Base-by-base conservation (phyloP, 106 monocot species). In the Posidonia australis region DNA sequence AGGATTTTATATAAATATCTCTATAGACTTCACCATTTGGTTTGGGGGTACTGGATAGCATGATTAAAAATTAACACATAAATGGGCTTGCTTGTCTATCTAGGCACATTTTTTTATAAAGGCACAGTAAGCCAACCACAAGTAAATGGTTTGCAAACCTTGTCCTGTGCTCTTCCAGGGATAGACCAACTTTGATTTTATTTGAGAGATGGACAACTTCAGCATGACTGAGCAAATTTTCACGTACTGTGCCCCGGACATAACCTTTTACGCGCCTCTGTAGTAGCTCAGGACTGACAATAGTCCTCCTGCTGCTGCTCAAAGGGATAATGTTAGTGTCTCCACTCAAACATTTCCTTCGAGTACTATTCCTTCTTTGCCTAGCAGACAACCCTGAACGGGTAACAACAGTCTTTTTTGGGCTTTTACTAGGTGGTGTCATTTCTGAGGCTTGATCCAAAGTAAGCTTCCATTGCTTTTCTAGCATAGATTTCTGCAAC, bases 391-490 rank as follows among this genome's bases (percentile, higher is more conserved):
- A 26, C 30, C 87, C 87, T 4, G 96, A 85, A 30, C 83, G 65
- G 46, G 76, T 70, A 55, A 92, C 70, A 7, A 31, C 61, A 21
- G 44, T 42, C 41, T 69, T 64, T 25, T 49, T 77, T 23, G 44
- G 43, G 21, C 31, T 67, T 54, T 84, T 73, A 26, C 31, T 70
- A 30, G 72, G 59, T 44, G 65, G 29, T 46, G 1, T n/a, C 52
- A 49, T 57, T 13, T 51, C 54, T 16, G 48, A 42, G 12, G 49
- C 73, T 55, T 75, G 60, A 64, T 76, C 57, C 30, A 85, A 81
- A 30, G 82, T 79, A 63, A 98, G 87, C 24, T 79, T 70, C 96
- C 90, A 98, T 53, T 98, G 96, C 68, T 98, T 98, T 72, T 98
- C 96, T 53, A 98, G 70, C 96, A 98, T 82, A 43, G 96, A 87